These are phyloP conservation scores for Chaetothyriales sp. DNA, from an alignment of 2,329 filamentous ascomycete genomes.

Conservation along the genomic window DNA sequence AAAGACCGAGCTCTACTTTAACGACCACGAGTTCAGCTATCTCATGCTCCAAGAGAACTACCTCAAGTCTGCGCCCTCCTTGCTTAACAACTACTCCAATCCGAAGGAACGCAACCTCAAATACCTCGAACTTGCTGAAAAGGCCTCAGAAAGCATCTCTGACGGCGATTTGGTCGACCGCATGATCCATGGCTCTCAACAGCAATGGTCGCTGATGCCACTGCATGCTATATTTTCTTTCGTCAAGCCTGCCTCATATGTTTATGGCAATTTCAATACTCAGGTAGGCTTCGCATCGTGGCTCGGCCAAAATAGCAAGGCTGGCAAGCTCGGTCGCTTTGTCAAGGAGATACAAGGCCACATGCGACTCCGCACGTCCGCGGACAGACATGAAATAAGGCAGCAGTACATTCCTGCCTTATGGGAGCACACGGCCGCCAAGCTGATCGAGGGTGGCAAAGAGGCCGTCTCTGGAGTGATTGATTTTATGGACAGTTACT, in stretches of 20 bases:
- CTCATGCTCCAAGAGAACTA: constrained; percentile 99
- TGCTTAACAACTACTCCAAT: constrained; percentile 44
- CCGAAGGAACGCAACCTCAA: constrained; percentile 58
- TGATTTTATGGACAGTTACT: constrained; percentile 93
- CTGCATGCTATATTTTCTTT: constrained; percentile 92
- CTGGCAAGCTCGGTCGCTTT: constrained; percentile 58
- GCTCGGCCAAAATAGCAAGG: constrained; percentile 90
- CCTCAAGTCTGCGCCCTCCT: constrained; percentile 62
- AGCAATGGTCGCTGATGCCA: constrained; percentile 97
- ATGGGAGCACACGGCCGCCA: constrained; percentile 65
- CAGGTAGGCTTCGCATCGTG: constrained; percentile 69
- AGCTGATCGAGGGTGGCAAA: constrained; percentile 62
- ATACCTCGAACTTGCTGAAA: constrained; percentile 68
- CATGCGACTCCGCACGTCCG: constrained; percentile 81
- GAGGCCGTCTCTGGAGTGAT: constrained; percentile 72
- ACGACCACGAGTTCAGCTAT: constrained; percentile 94
- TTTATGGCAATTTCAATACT: constrained; percentile 60
- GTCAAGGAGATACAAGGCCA: constrained; percentile 93
- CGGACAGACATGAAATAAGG: constrained; percentile 81
- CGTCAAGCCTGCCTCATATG: constrained; percentile 74
- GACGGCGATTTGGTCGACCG: constrained; percentile 90
- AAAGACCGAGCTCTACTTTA: constrained; percentile 98
- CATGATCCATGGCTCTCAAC: constrained; percentile 96
- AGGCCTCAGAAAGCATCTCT: constrained; percentile 88
- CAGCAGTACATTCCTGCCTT: constrained; percentile 86